Conservation (phyloP, 2,329 filamentous ascomycete genomes). For the Meredithiella fracta region DNA sequence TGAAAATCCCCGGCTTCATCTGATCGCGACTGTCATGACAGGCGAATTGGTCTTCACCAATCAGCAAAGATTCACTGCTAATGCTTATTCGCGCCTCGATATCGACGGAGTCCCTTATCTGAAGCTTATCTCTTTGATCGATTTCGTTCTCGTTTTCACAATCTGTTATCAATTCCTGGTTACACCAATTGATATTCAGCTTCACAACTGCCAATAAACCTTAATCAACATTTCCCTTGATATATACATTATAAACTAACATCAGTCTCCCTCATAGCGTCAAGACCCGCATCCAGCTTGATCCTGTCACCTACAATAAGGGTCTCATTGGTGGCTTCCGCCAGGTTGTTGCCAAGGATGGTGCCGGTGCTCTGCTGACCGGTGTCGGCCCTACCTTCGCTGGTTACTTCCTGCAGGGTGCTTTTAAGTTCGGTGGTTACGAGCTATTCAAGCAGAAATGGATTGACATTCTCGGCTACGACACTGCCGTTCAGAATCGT, state of each 20-base stretch:
- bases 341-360: conserved; percentile 70
- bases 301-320: conserved; percentile 75
- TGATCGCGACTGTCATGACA: too few relatives aligned
- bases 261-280: conserved; percentile 38
- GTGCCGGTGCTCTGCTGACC: conserved; percentile 71
- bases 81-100: not conserved
- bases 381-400: conserved; percentile 73
- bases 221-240: too few relatives aligned
- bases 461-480: conserved; percentile 64
- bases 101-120: not conserved
- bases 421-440: conserved; percentile 65
- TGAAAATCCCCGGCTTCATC: too few relatives aligned
- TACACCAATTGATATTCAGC: not conserved
- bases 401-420: conserved; percentile 87
- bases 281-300: conserved; percentile 91
- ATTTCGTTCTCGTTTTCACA: too few relatives aligned
- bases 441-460: conserved; percentile 92
- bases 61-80: not conserved
- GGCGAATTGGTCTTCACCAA: not conserved
- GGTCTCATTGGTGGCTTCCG: conserved; percentile 75
- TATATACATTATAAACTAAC: conserved; percentile 14
- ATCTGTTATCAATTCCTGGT: not conserved
- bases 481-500: conserved; percentile 62
- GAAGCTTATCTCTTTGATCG: not conserved
- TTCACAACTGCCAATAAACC: not conserved